Percentiles rank a stretch among this genome's conserved stretches.
Conservation (phyloP, 768 basidiomycete species). For the Boletellus ananas region DNA sequence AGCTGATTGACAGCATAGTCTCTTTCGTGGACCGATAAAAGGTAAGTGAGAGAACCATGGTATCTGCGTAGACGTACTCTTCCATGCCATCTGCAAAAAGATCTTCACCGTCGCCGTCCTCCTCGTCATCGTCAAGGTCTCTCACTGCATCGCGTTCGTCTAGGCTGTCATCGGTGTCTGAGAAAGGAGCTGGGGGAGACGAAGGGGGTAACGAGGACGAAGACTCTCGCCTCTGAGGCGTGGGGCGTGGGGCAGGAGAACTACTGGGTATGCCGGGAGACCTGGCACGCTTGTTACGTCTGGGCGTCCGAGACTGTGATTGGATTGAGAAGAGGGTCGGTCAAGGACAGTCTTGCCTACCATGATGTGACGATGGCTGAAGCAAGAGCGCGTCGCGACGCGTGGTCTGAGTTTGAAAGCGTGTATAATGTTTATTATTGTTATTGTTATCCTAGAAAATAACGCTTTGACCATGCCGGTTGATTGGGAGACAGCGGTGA, state of each 20-base stretch:
- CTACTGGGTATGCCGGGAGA: slow-evolving; percentile 49
- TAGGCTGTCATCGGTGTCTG: slow-evolving; percentile 80
- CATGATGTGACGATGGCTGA: slow-evolving; percentile 35
- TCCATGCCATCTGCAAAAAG: slow-evolving; percentile 80
- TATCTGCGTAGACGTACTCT: slow-evolving; percentile 45
- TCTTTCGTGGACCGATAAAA: slow-evolving; percentile 33
- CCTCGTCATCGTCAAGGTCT: slow-evolving; percentile 66
- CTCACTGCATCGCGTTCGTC: slow-evolving; percentile 65
- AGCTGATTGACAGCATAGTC: slow-evolving; percentile 84
- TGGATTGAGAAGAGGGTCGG: not conserved
- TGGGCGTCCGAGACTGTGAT: slow-evolving; percentile 40
- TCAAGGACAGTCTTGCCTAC: slow-evolving; percentile 25
- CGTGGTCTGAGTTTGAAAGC: slow-evolving; percentile 46
- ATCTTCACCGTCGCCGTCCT: slow-evolving; percentile 88
- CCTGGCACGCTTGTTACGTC: slow-evolving; percentile 60
- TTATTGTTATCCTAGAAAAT: not conserved
- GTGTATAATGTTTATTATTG: slow-evolving; percentile 17
- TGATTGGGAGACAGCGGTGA: slow-evolving; percentile 53
- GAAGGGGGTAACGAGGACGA: slow-evolving; percentile 82
- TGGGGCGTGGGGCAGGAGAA: slow-evolving; percentile 42
- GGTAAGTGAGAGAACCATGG: slow-evolving; percentile 7
- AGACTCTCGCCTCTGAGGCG: slow-evolving; percentile 51
- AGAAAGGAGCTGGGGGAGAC: slow-evolving; percentile 78
- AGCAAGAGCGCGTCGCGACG: slow-evolving; percentile 45
- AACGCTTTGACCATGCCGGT: slow-evolving; percentile 30